Conservation (phyloP, 768 basidiomycete genomes). For the Trametes gibbosa region DNA sequence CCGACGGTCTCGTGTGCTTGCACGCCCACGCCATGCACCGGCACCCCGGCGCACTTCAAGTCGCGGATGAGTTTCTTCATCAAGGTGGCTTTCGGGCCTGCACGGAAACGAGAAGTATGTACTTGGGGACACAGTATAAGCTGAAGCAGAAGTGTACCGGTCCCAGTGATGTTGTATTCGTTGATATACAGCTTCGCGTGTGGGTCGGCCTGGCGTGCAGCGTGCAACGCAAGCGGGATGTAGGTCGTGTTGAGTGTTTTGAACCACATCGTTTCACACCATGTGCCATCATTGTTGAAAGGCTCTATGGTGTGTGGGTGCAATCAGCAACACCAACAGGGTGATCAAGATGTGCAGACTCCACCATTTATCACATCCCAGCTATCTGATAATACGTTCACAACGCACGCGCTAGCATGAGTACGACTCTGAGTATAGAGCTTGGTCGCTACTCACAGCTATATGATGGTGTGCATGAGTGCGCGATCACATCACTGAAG, state of each 20-base stretch:
- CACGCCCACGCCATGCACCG: slow-evolving; percentile 60
- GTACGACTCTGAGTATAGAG: not conserved
- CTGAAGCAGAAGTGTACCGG: slow-evolving; percentile 5
- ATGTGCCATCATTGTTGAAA: slow-evolving; percentile 60
- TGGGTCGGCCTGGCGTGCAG: slow-evolving; percentile 53
- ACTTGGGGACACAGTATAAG: not conserved
- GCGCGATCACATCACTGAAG: not conserved
- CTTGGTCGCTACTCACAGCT: not conserved
- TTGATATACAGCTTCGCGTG: slow-evolving; percentile 53
- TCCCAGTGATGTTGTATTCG: slow-evolving; percentile 34
- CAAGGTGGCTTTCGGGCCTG: slow-evolving; percentile 52
- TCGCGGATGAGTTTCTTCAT: slow-evolving; percentile 49
- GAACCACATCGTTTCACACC: slow-evolving; percentile 49
- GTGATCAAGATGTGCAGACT: not conserved
- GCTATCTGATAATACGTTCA: slow-evolving; percentile 30
- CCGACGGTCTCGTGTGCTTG: slow-evolving; percentile 60
- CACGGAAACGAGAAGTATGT: not conserved
- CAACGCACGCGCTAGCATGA: not conserved
- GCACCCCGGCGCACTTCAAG: slow-evolving; percentile 45
- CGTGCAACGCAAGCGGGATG: slow-evolving; percentile 47
- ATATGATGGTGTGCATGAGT: not conserved
- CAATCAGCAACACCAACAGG: not conserved
- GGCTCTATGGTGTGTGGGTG: slow-evolving; percentile 30
- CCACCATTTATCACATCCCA: slow-evolving; percentile 54
- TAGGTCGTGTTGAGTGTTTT: slow-evolving; percentile 44